These are phyloP conservation scores for Fusarium marasasianum DNA, from an alignment of 2,329 filamentous ascomycete species.

Conservation along the genomic window DNA sequence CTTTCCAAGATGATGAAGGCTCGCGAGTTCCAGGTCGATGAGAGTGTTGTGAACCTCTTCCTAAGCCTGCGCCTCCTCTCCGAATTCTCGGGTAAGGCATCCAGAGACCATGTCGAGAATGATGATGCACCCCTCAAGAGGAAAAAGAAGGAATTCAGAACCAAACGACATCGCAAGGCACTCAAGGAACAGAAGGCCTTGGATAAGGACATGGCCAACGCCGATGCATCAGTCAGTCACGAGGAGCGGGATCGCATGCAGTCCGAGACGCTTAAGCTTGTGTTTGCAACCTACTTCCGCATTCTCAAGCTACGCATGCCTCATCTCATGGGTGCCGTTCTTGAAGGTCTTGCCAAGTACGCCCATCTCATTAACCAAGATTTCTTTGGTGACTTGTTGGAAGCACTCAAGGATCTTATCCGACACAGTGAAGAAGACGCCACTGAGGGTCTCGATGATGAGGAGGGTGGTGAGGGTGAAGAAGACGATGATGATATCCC, in stretches of 20 bases:
- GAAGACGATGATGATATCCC: conserved; percentile 57
- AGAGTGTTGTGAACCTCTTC: conserved; percentile 89
- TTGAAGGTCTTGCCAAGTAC: conserved; percentile 94
- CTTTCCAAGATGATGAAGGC: conserved; percentile 96
- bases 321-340: conserved; percentile 93
- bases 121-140: conserved; percentile 67
- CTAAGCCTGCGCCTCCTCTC: conserved; percentile 87
- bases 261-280: conserved; percentile 92
- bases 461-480: conserved; percentile 58
- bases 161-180: conserved; percentile 85
- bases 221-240: conserved; percentile 89
- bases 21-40: conserved; percentile 82
- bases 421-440: conserved; percentile 72
- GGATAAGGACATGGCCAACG: conserved; percentile 92
- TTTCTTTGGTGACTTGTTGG: conserved; percentile 96
- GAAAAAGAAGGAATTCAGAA: conserved; percentile 81
- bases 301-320: conserved; percentile 86
- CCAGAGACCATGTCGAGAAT: conserved; percentile 76
- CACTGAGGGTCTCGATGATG: conserved; percentile 53
- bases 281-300: conserved; percentile 95
- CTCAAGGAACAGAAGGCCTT: conserved; percentile 86
- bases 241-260: conserved; percentile 95
- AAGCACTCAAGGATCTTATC: conserved; percentile 93
- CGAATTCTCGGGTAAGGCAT: conserved; percentile 87
- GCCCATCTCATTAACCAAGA: conserved; percentile 98